Conservation (phyloP, 257 asterid genomes). For the Penstemon eatonii region DNA sequence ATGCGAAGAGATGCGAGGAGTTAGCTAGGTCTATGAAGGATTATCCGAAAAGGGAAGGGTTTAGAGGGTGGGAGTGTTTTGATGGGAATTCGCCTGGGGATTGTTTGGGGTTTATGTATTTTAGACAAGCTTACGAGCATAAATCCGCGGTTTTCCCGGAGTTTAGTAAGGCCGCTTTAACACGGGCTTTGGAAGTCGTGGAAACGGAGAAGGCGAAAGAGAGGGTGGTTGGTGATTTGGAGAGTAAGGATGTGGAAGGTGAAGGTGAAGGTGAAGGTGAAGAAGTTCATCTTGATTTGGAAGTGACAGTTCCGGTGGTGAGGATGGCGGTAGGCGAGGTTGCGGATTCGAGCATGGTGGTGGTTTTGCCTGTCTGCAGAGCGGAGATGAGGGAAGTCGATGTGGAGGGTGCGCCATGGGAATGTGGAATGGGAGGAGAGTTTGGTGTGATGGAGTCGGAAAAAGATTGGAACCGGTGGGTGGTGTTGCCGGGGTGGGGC, state of each 20-base stretch:
- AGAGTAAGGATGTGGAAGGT: slow-evolving; percentile 39
- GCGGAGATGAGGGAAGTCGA: slow-evolving; percentile 59
- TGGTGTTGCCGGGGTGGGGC: slow-evolving; percentile 85
- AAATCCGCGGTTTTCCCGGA: slow-evolving; percentile 46
- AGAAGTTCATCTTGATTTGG: background rate
- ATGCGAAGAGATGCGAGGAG: slow-evolving; percentile 44
- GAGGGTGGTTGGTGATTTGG: slow-evolving; percentile 46
- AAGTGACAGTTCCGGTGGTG: slow-evolving; percentile 71
- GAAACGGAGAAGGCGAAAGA: slow-evolving; percentile 58
- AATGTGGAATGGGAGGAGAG: slow-evolving; percentile 53
- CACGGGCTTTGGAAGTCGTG: slow-evolving; percentile 58
- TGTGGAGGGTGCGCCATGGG: slow-evolving; percentile 92
- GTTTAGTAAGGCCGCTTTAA: slow-evolving; percentile 39
- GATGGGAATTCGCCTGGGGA: slow-evolving; percentile 74
- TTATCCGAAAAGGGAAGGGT: slow-evolving; percentile 61
- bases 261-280: background rate
- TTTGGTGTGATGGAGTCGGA: slow-evolving; percentile 77
- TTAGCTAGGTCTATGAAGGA: slow-evolving; percentile 80
- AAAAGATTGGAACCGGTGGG: slow-evolving; percentile 92
- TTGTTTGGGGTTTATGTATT: slow-evolving; percentile 77
- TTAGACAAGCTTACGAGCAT: slow-evolving; percentile 72
- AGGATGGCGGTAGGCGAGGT: slow-evolving; percentile 83
- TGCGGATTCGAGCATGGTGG: slow-evolving; percentile 66
- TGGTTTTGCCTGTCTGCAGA: slow-evolving; percentile 78
- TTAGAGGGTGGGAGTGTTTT: slow-evolving; percentile 66